Evolutionary conservation across 2,329 filamentous ascomycete species (phyloP), one percentile per base, ranked within the genome.

Genomic region (Chrysoporthe puriensis): DNA sequence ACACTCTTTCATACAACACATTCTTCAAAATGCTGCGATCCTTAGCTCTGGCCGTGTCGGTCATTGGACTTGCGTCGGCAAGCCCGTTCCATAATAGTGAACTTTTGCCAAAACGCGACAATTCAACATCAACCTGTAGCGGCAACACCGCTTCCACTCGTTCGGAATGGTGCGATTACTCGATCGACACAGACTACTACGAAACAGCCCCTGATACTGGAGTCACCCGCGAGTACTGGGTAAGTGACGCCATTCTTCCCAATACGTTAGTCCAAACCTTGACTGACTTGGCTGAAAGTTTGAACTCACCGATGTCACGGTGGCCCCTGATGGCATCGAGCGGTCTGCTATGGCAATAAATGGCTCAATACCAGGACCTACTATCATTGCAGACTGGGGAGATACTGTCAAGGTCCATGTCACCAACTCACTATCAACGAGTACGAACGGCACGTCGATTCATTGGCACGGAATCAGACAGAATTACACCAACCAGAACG

Each of bases 391-490:
- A 42, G 74, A 77, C 69, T 78, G 76, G 76, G 79, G 79, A 42
- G 79, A 81, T 70, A 74, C 73, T 2, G 71, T 81, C 61, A 70
- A 75, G 13, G 70, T 78, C 14, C 74, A 76, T 43, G 73, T 78
- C 18, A 76, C 73, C 69, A 81, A 81, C 72, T 66, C 72, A 14
- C 71, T 79, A 6, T 32, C 71, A 68, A 70, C 66, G 59, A 75
- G 63, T 48, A 70, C 66, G 69, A 79, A 81, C 68, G 79, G 79
- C 2, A 80, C 79, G 1, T 70, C 74, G 2, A 70, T 81, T 48
- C 79, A 81, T 70, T 82, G 77, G 76, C 80, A 82, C 59, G 79
- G 79, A 6, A 68, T 81, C 3, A 72, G 79, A 18, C 77, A 78
- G 64, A 74, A 76, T 61, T 71, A 77, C 70, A 79, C 73, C 59